Conservation (phyloP, 352 stramenopile species). For the Phytophthora syringae region DNA sequence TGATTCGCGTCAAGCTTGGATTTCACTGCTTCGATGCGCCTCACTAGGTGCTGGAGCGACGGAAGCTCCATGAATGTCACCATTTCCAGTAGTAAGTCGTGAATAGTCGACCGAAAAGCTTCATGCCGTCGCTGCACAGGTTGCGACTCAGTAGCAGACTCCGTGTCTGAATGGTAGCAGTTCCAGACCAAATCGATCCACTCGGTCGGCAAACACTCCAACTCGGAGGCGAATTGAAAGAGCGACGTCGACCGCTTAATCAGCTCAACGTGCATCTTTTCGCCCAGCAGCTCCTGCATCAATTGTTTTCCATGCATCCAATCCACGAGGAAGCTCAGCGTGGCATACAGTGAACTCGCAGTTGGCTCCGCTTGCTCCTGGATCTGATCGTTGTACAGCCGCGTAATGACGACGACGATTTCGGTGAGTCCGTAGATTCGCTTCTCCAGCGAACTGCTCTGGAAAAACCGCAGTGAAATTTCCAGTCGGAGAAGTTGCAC, state of each 20-base stretch:
- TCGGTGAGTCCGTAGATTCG: slow-evolving; percentile 77
- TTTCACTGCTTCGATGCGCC: slow-evolving; percentile 27
- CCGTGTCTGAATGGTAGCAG: slow-evolving; percentile 44
- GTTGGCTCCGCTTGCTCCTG: slow-evolving; percentile 40
- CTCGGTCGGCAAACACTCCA: slow-evolving; percentile 36
- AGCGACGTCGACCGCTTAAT: slow-evolving; percentile 66
- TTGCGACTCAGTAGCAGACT: slow-evolving; percentile 1
- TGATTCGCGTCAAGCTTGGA: slow-evolving; percentile 38
- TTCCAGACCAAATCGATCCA: slow-evolving; percentile 67
- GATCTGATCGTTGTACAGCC: slow-evolving; percentile 50
- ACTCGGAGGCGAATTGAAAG: slow-evolving; percentile 60
- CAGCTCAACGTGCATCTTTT: slow-evolving; percentile 73
- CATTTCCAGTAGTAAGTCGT: slow-evolving; percentile 65
- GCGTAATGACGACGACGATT: slow-evolving; percentile 53
- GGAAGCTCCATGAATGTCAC: slow-evolving; percentile 51
- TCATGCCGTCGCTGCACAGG: slow-evolving; percentile 51
- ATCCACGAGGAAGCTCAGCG: slow-evolving; percentile 40
- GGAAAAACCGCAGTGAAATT: slow-evolving; percentile 60
- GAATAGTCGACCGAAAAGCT: slow-evolving; percentile 43
- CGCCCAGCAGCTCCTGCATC: slow-evolving; percentile 61
- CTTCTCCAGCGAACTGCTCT: slow-evolving; percentile 66
- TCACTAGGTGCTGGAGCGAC: slow-evolving; percentile 43
- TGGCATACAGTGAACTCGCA: slow-evolving; percentile 24
- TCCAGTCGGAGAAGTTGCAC: slow-evolving; percentile 63
- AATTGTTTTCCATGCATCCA: slow-evolving; percentile 63